Conservation (phyloP, 306 rosid species). For the Arachis stenosperma region DNA sequence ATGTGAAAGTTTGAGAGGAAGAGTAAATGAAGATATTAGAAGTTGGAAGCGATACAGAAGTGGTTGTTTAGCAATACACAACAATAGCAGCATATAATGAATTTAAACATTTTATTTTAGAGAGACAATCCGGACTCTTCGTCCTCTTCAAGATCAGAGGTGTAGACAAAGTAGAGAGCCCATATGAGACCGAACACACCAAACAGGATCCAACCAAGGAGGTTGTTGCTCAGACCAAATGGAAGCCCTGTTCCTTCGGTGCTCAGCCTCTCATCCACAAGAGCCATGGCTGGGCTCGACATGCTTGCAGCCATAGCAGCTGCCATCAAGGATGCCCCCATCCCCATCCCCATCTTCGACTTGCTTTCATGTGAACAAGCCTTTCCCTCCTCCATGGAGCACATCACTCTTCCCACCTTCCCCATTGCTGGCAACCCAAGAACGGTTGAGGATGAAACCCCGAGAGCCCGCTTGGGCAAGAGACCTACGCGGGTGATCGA, state of each 20-base stretch:
- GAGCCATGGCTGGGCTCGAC: constrained; percentile 89
- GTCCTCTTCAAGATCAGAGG: constrained; percentile 81
- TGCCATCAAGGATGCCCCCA: constrained; percentile 73
- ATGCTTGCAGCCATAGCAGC: constrained; percentile 64
- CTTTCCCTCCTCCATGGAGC: constrained; percentile 69
- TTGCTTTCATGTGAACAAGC: constrained; percentile 40
- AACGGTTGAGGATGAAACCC: constrained; percentile 63
- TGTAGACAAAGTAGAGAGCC: constrained; percentile 61
- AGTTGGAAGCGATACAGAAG: constrained; percentile 33
- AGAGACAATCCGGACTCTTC: constrained; percentile 96
- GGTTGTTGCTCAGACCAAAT: constrained; percentile 93
- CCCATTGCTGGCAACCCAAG: constrained; percentile 69
- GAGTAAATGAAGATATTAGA: constrained; percentile 15
- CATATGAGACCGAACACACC: constrained; percentile 78
- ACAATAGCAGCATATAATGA: not conserved
- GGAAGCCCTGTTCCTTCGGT: constrained; percentile 99
- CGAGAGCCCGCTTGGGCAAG: constrained; percentile 57
- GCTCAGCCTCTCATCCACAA: constrained; percentile 89
- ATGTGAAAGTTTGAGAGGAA: not conserved
- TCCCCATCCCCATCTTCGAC: constrained; percentile 64
- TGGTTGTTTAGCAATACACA: constrained; percentile 35
- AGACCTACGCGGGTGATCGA: constrained; percentile 57
- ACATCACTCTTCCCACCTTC: constrained; percentile 74
- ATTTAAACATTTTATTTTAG: constrained; percentile 37
- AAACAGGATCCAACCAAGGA: constrained; percentile 87